Evolutionary conservation across 805 yeast genomes (phyloP), one percentile per base, ranked within the genome.

Genomic region (Saccharomycopsis sp.): DNA sequence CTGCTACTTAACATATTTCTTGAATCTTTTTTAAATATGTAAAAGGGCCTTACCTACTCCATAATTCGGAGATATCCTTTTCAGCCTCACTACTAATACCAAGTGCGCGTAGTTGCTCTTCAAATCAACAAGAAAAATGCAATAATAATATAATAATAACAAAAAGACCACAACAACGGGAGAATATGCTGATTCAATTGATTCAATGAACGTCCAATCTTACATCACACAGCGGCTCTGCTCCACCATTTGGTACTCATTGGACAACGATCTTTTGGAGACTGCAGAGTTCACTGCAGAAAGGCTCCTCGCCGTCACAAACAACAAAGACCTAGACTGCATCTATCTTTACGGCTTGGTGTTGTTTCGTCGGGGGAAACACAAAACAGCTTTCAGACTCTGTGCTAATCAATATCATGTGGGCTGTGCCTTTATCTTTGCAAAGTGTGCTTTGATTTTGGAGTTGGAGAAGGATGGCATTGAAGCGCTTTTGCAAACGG

Each of bases 201-300:
- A 30, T 30, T 15, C 9, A 13, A 48, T 48, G 51, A 46, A 42
- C 33, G 45, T 36, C 18, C 45, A 54, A 44, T 52, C 48, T n/a
- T 55, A 52, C 41, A 42, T 54, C 18, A 49, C 55, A 16, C 60
- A 64, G 40, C 62, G 74, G 45, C 68, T 78, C 34, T 65, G 81
- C 41, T 69, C 80, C 8, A 61, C 71, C 2, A 67, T 81, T n/a
- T 62, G 83, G 56, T 81, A 84, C 52, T 71, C 80, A 9, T 58
- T 86, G 30, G 94, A 85, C 51, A 72, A 73, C 45, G 86, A 77
- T 53, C 68, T 82, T 46, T 62, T 72, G 34, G 61, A 66, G 10
- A 81, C 88, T 20, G 96, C 97, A 1, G 87, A 80, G 53, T 85
- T 92, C 60, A 78, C 89, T 4, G 75, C 87, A 13, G 97, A 92